These are phyloP conservation scores for Moricandia arvensis DNA, from an alignment of 345 rosid species.

Conservation along the genomic window DNA sequence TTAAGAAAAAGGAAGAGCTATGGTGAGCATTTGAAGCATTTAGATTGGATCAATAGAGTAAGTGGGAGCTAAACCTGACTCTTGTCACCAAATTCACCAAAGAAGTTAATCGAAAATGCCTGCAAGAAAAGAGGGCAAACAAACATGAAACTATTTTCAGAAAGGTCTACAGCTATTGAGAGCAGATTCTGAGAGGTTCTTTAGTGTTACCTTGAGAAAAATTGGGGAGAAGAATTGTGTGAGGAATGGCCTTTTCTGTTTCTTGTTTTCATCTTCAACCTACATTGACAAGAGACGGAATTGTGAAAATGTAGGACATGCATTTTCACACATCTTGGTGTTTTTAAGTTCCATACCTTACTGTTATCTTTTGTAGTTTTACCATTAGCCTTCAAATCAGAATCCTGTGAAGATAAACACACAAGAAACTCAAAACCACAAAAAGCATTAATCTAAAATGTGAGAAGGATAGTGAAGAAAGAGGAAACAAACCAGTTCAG, in stretches of 20 bases:
- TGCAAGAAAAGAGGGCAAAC: conserved; percentile 37
- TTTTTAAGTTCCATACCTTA: conserved; percentile 47
- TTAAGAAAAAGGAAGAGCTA: conserved; percentile 19
- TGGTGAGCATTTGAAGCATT: not conserved
- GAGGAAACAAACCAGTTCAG: conserved; percentile 61
- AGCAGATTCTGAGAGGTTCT: not conserved
- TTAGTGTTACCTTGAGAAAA: conserved; percentile 64
- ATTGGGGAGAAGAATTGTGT: conserved; percentile 86
- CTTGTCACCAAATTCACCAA: conserved; percentile 99
- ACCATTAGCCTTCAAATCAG: conserved; percentile 57
- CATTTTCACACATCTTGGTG: not conserved
- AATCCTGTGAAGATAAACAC: conserved; percentile 52
- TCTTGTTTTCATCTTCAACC: conserved; percentile 75
- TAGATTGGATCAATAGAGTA: not conserved
- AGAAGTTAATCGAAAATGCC: conserved; percentile 97
- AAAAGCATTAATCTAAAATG: conserved; percentile 9
- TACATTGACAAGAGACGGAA: conserved; percentile 28
- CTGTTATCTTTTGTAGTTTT: conserved; percentile 18
- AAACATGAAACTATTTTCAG: conserved; percentile 17
- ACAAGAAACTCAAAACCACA: conserved; percentile 8
- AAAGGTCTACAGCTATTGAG: not conserved
- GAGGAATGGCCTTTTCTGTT: conserved; percentile 69
- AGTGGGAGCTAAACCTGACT: conserved; percentile 66
- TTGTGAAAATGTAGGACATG: not conserved
- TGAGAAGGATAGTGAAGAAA: not conserved